A percentile compares a stretch with the other conserved stretches of the same genome.
Conservation (phyloP, 208 protist genomes). For the Leishmania braziliensis region DNA sequence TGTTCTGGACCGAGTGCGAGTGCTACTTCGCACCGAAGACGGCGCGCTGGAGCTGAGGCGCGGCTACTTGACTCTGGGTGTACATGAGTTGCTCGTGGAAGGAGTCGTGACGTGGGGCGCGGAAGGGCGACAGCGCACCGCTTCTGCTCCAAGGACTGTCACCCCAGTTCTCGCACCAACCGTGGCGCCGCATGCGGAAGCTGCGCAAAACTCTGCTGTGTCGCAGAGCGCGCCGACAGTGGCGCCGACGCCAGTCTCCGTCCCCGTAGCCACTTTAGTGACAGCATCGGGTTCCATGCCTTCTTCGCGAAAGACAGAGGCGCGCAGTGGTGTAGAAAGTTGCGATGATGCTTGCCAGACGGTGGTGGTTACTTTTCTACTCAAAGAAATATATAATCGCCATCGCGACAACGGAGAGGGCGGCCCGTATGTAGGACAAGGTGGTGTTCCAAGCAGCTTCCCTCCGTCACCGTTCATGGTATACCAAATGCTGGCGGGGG, state of each 20-base stretch:
- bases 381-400: conserved; percentile 27
- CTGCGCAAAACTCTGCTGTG: not conserved
- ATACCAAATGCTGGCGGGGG: conserved; percentile 49
- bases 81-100: conserved; percentile 54
- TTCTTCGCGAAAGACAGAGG: not conserved
- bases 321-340: no score
- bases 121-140: conserved; percentile 6
- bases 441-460: conserved; percentile 9
- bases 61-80: conserved; percentile 50
- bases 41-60: conserved; percentile 50
- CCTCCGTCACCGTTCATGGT: conserved; percentile 55
- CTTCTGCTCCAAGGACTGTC: not conserved
- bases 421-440: not conserved
- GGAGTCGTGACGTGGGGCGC: conserved; percentile 39
- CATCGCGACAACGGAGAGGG: conserved; percentile 19
- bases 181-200: not conserved
- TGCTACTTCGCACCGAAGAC: conserved; percentile 24
- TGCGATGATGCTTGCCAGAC: conserved; percentile 2
- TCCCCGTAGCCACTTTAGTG: not conserved
- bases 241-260: not conserved
- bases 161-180: not conserved
- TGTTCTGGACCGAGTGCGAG: conserved; percentile 24
- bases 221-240: not conserved
- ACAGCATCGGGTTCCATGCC: not conserved
- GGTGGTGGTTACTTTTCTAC: conserved; percentile 5